These are phyloP conservation scores for Geosmithia morbida DNA, from an alignment of 2,329 filamentous ascomycete species.

Conservation along the genomic window DNA sequence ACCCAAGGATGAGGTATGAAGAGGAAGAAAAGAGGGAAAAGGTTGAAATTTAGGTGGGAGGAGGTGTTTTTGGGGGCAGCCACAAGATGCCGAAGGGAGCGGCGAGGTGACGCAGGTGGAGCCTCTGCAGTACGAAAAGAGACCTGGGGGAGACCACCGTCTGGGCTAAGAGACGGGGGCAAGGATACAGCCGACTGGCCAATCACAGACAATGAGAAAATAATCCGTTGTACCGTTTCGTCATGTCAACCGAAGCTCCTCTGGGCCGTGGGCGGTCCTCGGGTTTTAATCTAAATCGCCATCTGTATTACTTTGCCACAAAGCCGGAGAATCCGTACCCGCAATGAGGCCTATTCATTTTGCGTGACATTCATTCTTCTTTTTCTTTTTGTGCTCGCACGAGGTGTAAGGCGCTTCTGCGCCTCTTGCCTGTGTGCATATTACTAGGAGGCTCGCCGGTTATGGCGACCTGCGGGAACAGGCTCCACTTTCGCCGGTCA, in stretches of 20 bases:
- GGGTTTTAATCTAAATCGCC: not conserved
- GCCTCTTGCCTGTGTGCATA: not conserved
- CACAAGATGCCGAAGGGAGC: conserved; percentile 3
- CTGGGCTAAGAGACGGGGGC: not conserved
- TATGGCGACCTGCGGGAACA: not conserved
- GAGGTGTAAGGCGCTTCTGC: not conserved
- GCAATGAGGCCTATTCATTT: not conserved
- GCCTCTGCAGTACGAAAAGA: conserved; percentile 6
- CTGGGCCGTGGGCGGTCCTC: conserved; percentile 4
- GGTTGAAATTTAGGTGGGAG: conserved; percentile 9
- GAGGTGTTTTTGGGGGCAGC: conserved; percentile 10
- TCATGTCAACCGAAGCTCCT: conserved; percentile 5
- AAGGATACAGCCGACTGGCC: conserved; percentile 4
- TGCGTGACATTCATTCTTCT: not conserved
- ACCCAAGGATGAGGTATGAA: conserved; percentile 6
- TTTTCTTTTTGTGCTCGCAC: not conserved
- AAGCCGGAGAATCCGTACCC: not conserved
- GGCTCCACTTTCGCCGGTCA: not conserved
- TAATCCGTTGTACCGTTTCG: conserved; percentile 8
- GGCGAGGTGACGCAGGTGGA: conserved; percentile 4
- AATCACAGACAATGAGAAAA: conserved; percentile 10
- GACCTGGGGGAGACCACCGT: conserved; percentile 2
- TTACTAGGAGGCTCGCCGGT: not conserved
- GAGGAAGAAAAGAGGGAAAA: conserved; percentile 13
- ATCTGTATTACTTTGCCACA: not conserved